phyloP scores from a whole-genome alignment of 306 rosid genomes.

The Ceratonia siliqua region DNA sequence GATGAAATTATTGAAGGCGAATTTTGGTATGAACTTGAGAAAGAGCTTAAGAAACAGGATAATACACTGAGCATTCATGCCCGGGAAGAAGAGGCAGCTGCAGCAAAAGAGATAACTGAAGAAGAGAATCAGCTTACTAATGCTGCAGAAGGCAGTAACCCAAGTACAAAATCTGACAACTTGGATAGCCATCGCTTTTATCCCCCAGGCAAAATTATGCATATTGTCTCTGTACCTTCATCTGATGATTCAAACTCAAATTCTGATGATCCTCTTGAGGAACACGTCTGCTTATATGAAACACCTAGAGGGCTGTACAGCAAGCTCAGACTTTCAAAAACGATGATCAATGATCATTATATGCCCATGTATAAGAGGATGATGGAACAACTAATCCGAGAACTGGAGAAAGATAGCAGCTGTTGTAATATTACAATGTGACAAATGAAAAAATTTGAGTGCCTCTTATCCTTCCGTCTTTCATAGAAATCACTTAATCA shows the following conservation, averaged over 20 bases:
- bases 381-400: slow-evolving; percentile 58
- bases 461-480: too few relatives aligned
- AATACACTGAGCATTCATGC: slow-evolving; percentile 29
- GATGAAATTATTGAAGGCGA: slow-evolving; percentile 56
- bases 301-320: slow-evolving; percentile 69
- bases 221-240: slow-evolving; percentile 52
- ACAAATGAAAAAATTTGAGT: too few relatives aligned
- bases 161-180: slow-evolving; percentile 41
- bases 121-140: slow-evolving; percentile 48
- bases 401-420: slow-evolving; percentile 46
- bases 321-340: slow-evolving; percentile 69
- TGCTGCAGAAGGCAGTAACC: slow-evolving; percentile 45
- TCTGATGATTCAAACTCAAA: slow-evolving; percentile 31
- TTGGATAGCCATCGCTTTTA: slow-evolving; percentile 54
- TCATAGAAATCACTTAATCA: neutral
- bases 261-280: slow-evolving; percentile 34
- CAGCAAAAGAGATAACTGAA: slow-evolving; percentile 60
- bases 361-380: slow-evolving; percentile 80
- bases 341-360: slow-evolving; percentile 72
- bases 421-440: slow-evolving; percentile 24
- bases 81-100: slow-evolving; percentile 56
- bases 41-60: slow-evolving; percentile 55
- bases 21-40: slow-evolving; percentile 72
- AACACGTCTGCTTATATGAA: slow-evolving; percentile 59
- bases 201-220: slow-evolving; percentile 83